Conservation (phyloP, 164 flowering plant genomes). For the Cinnamomum micranthum region DNA sequence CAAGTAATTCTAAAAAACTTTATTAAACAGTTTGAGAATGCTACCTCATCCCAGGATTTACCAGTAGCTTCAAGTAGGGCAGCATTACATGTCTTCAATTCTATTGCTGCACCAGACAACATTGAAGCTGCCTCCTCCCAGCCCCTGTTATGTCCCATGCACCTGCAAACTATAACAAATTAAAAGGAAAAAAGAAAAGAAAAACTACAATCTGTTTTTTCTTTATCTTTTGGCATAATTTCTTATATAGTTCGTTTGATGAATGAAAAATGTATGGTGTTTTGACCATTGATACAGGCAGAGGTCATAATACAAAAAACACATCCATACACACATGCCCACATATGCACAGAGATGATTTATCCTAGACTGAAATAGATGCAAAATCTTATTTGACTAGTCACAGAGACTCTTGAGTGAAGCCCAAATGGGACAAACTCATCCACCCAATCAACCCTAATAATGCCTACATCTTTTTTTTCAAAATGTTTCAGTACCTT, state of each 20-base stretch:
- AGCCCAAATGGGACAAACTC: neutral
- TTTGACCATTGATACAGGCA: neutral
- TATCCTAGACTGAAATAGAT: neutral
- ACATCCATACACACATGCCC: neutral
- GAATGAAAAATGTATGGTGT: neutral
- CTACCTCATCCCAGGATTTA: conserved; percentile 90
- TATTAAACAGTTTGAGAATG: neutral
- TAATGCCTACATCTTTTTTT: neutral
- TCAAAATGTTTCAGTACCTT: neutral
- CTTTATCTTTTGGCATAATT: neutral
- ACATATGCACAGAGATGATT: neutral
- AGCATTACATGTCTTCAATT: conserved; percentile 92
- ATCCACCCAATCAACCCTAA: neutral
- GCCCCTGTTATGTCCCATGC: conserved; percentile 97
- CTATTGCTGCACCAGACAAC: conserved; percentile 67
- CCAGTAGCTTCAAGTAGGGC: conserved; percentile 86
- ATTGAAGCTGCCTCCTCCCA: conserved; percentile 98
- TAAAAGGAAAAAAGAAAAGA: neutral
- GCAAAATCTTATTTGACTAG: neutral
- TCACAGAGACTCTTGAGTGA: neutral
- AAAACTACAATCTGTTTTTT: neutral
- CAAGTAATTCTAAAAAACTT: neutral
- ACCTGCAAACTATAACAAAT: conserved; percentile 43
- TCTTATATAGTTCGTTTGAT: neutral
- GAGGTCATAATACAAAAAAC: neutral